Percentiles rank a stretch among this genome's conserved stretches.
phyloP scores from a whole-genome alignment of 2,329 filamentous ascomycete species.

The Talaromyces albobiverticillius region DNA sequence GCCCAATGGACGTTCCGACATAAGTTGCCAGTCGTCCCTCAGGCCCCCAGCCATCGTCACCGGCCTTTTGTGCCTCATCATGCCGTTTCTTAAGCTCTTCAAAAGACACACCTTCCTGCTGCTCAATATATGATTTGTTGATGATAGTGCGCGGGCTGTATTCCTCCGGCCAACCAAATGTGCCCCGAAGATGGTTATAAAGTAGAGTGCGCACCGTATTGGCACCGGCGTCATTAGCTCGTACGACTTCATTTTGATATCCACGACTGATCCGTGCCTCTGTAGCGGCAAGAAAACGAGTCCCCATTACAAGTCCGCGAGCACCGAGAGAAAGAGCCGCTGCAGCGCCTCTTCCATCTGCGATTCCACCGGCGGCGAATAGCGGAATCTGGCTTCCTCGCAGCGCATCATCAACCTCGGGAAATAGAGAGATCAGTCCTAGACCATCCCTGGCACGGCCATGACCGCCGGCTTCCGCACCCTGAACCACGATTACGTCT shows the following conservation, averaged over 20 bases:
- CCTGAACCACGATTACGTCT: conserved; percentile 55
- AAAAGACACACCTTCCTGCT: conserved; percentile 41
- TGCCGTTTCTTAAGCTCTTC: conserved; percentile 46
- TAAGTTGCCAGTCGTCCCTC: conserved; percentile 52
- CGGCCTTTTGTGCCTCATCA: conserved; percentile 38
- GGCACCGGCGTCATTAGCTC: conserved; percentile 51
- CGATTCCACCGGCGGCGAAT: conserved; percentile 54
- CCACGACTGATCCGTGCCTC: conserved; percentile 52
- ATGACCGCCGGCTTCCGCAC: conserved; percentile 56
- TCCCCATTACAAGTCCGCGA: conserved; percentile 59
- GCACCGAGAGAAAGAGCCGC: conserved; percentile 53
- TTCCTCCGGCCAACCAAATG: conserved; percentile 57
- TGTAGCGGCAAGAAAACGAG: conserved; percentile 56
- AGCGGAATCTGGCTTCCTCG: conserved; percentile 37
- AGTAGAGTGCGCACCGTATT: conserved; percentile 51
- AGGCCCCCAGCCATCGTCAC: conserved; percentile 48
- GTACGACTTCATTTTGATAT: conserved; percentile 52
- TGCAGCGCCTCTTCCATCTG: conserved; percentile 51
- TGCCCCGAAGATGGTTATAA: conserved; percentile 57
- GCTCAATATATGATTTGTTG: conserved; percentile 53
- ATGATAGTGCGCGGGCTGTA: conserved; percentile 59
- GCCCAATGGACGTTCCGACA: conserved; percentile 46
- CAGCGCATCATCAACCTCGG: conserved; percentile 56
- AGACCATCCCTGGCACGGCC: conserved; percentile 48
- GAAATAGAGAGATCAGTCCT: conserved; percentile 50